Evolutionary conservation across 805 yeast species (phyloP), one percentile per base, ranked within the genome.

Genomic region (Ogataea ganodermae): DNA sequence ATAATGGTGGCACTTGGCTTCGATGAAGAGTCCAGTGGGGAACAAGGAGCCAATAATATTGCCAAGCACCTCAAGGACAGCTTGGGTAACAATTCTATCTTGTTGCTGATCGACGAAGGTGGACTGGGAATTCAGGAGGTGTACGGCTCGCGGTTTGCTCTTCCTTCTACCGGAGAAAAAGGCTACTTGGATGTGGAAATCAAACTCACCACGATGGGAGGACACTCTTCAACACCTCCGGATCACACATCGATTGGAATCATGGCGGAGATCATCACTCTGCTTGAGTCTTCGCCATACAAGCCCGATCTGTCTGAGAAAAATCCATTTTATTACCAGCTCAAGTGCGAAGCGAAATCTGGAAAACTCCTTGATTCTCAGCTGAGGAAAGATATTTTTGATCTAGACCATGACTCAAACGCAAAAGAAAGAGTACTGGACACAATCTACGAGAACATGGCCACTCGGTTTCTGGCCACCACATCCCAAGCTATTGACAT

Each of bases 401-500:
- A 33, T 13, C 22, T 33, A 4, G 36, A 33, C 18, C 18, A 18
- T 23, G 23, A 17, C n/a, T 12, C 14, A 2, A 4, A 5, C 6
- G 36, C 36, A 22, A 33, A 33, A 20, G n/a, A 33, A 23, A 33
- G 36, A 20, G 36, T 33, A 7, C 36, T 33, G 23, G 36, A 33
- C 21, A 33, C 36, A 4, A 13, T 33, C 14, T 20, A 33, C 22
- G 13, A 9, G n/a, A 16, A 33, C 22, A 33, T 33, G 36, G 36
- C 36, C 12, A 33, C 36, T 6, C 36, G 36, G 22, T 33, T 17
- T 10, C 23, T 33, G 12, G 36, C n/a, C 14, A 18, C 36, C 12
- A 33, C 36, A 3, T 33, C 36, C 13, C 36, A 33, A 10, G 36
- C 36, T 3, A 33, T 33, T 13, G 36, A 33, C 14, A 33, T 33